Evolutionary conservation across 2,329 filamentous ascomycete genomes (phyloP), one percentile per base, ranked within the genome.

Genomic region (Phyllosticta citrichinensis): DNA sequence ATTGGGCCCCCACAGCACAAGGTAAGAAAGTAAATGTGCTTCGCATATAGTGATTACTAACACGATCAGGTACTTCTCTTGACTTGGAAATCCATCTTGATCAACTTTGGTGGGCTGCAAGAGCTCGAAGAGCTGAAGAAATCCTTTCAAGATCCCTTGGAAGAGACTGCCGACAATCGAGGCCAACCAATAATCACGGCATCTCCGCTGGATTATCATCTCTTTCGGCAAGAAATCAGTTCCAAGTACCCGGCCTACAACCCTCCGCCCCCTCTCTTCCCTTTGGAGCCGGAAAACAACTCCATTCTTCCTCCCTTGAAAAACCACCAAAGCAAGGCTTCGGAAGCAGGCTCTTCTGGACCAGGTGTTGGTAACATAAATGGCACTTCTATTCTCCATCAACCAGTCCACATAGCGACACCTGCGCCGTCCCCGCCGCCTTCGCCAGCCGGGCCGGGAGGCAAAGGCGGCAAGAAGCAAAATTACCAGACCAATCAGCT

Each of bases 401-500:
- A 97, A 69, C 91, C 94, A 5, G 93, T 99, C 5, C 94, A 99
- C 73, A 99, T 99, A 67, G 94, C 94, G n/a, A 99, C 94, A 1
- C 94, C 94, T 0, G 93, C 92, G 0, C 94, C 94, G 1, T 99
- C 94, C 0, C 94, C 94, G 24, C 94, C 94, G 0, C 94, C 94
- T 0, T 97, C 93, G 1, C 94, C 94, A 10, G 87, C 87, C 35
- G 92, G 83, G 0, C 82, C 84, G 2, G 84, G 91, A 25, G 91
- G 91, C 0, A 99, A 97, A 73, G 90, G 89, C 58, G 92, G 88
- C 0, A 99, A 99, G 79, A 99, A 99, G 71, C 94, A 99, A 70
- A 99, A 97, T 67, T 99, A 99, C 69, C 94, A 99, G 73, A 99
- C 94, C 0, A 99, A 99, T 70, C 94, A 99, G 68, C 94, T 97